Base-by-base conservation (phyloP, 805 yeast species). In the Grigorovia yakushimaensis region DNA sequence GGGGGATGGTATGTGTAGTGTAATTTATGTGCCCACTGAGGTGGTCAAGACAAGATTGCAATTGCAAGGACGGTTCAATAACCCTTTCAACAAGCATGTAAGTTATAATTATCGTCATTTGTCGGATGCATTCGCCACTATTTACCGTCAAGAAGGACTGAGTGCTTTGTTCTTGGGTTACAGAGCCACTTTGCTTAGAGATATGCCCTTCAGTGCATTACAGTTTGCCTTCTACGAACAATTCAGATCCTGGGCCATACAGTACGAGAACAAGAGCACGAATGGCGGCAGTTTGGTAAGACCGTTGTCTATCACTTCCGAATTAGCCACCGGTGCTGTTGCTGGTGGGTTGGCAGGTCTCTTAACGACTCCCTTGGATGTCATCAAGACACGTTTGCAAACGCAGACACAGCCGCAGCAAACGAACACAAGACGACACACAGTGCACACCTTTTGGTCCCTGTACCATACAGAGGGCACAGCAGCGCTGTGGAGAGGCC, bases 181-280 rank as follows among this genome's bases (percentile, higher is more conserved):
- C 68, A 88, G 85, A 64, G 98, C 97, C 23, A 93, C 99, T 0
- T 69, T 93, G 50, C 78, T 84, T 19, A 77, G 99, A 53, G 99
- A 93, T 61, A 69, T 93, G 54, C 99, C 99, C 6, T 93, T 93
- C 66, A 84, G 95, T 55, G 98, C 97, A 1, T 72, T 93, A 45
- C 98, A 93, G 62, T 84, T 93, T 70, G 95, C 98, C 43, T 91
- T 93, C 58, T 93, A 93, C 66, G 98, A 93, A 65, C 77, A 79
- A 60, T 82, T 84, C 55, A 73, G 95, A 57, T 73, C 76, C 51
- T 65, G 69, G 56, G 88, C 91, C 1, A 80, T 70, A 49, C 44
- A 49, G 4, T 46, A 71, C 10, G 71, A 67, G 40, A 55, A 54
- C 2, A 61, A 59, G 46, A 7, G 27, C 27, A 7, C 27, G 9